Base-by-base conservation (phyloP, 495 filamentous ascomycete species). In the Cladorrhinum samala region DNA sequence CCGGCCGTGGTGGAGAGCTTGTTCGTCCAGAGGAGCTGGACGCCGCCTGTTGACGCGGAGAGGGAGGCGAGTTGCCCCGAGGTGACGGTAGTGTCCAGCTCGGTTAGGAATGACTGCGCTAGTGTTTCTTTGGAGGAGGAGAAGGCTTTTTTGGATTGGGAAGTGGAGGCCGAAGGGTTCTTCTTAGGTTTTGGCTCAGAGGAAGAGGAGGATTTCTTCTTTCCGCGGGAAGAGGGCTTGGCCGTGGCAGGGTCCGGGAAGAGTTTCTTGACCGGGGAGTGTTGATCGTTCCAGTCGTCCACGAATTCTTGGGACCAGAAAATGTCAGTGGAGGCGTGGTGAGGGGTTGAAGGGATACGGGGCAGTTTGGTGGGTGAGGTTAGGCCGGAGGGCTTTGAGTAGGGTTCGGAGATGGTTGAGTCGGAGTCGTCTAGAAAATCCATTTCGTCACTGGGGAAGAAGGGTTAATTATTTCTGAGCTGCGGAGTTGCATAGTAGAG, bases 1-100 rank as follows among this genome's bases (percentile, higher is more conserved):
- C 93, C 93, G 24, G 93, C 93, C 2, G 93, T 97, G 3, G 83
- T 88, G 47, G 83, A 83, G 23, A 98, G 81, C 14, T 80, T 91
- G 54, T 90, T 91, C 59, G 78, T 87, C 93, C 93, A 98, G 37
- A 78, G 65, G 40, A 97, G 77, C 41, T 77, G 78, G 25, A 96
- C 76, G 7, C 93, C 93, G 46, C 91, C 91, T 0, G 87, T 88
- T 0, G 71, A 58, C 14, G 75, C 73, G 1, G 87, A 74, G 38
- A 90, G 69, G 40, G 69, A 52, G 8, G 69, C 66, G 14, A 98
- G 73, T 49, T 82, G 62, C n/a, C 84, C 83, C 8, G 71, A 65
- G 0, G 82, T 78, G 59, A 95, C 80, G 23, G 63, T 71, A 1
- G 72, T 60, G 68, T 98, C 93, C 8, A 98, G 76, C n/a, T 84